Evolutionary conservation across 164 flowering plant species (phyloP).

Genomic region (Taxillus chinensis): DNA sequence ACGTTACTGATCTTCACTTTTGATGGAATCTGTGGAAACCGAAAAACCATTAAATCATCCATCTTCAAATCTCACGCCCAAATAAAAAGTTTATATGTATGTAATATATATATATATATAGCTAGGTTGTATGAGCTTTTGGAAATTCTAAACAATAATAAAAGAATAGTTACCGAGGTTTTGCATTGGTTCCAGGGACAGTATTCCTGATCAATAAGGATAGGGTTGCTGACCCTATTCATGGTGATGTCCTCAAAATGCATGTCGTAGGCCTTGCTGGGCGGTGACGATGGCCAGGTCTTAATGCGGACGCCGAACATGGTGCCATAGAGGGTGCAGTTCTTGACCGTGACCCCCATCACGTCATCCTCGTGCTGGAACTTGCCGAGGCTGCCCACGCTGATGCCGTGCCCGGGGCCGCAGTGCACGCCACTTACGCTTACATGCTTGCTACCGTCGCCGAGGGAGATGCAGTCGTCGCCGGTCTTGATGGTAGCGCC

Average conservation of each 20-base stretch:
- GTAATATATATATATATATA: too few species aligned
- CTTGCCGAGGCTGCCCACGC: slow-evolving; percentile 30
- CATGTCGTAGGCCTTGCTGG: slow-evolving; percentile 7
- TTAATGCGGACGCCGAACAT: slow-evolving; percentile 26
- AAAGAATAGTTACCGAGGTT: slow-evolving; percentile 7
- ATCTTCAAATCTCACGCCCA: too few species aligned
- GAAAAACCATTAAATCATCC: background rate
- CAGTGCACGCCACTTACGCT: slow-evolving; percentile 16
- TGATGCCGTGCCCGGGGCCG: slow-evolving; percentile 41
- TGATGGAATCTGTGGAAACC: slow-evolving; percentile 21
- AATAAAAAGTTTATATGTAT: too few species aligned
- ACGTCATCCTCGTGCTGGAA: slow-evolving; percentile 14
- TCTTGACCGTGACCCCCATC: slow-evolving; percentile 5
- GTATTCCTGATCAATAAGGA: slow-evolving; percentile 28
- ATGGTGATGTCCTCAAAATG: slow-evolving; percentile 14
- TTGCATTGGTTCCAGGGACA: slow-evolving; percentile 25
- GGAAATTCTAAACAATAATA: background rate
- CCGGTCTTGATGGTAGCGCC: slow-evolving; percentile 18
- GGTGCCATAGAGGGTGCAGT: slow-evolving; percentile 17
- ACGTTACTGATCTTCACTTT: slow-evolving; percentile 28
- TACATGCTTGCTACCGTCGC: slow-evolving; percentile 18
- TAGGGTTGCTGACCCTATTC: slow-evolving; percentile 18
- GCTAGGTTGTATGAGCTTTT: too few species aligned
- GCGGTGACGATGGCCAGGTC: slow-evolving; percentile 13
- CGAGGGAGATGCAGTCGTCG: slow-evolving; percentile 42